phyloP scores from a whole-genome alignment of 495 filamentous ascomycete genomes.

The Penicillium crystallinum region DNA sequence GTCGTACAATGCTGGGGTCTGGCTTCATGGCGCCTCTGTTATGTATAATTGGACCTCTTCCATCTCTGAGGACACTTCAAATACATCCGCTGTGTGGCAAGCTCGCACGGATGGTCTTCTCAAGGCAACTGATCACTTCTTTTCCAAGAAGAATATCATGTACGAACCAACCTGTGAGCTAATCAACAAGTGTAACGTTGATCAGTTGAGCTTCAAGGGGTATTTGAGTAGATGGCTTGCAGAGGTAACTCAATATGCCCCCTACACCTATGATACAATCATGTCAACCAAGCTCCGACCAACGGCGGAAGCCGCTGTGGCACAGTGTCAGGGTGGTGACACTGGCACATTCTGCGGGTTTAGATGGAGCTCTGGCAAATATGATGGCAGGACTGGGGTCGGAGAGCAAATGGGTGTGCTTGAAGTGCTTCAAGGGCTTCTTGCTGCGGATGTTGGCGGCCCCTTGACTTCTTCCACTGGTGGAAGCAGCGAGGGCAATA shows the following conservation, averaged over 20 bases:
- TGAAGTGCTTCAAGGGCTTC: constrained; percentile 53
- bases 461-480: constrained; percentile 10
- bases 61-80: constrained; percentile 33
- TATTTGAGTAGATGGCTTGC: constrained; percentile 42
- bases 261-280: constrained; percentile 28
- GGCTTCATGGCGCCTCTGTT: constrained; percentile 12
- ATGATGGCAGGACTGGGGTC: constrained; percentile 30
- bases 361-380: constrained; percentile 27
- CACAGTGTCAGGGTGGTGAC: constrained; percentile 30
- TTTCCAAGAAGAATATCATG: constrained; percentile 41
- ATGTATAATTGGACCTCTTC: constrained; percentile 21
- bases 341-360: constrained; percentile 16
- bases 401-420: constrained; percentile 70
- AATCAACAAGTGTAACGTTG: constrained; percentile 29
- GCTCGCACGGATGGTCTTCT: constrained; percentile 49
- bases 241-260: constrained; percentile 33
- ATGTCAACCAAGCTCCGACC: constrained; percentile 19
- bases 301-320: constrained; percentile 34
- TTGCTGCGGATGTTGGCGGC: constrained; percentile 1
- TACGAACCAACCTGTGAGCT: constrained; percentile 37
- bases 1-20: constrained; percentile 13
- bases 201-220: constrained; percentile 41
- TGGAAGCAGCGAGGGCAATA: constrained; percentile 11
- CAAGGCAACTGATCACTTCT: constrained; percentile 51
- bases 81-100: constrained; percentile 39